A percentile compares a stretch with the other conserved stretches of the same genome.
Conservation (phyloP, 2,329 filamentous ascomycete species). For the Colletotrichum cereale region DNA sequence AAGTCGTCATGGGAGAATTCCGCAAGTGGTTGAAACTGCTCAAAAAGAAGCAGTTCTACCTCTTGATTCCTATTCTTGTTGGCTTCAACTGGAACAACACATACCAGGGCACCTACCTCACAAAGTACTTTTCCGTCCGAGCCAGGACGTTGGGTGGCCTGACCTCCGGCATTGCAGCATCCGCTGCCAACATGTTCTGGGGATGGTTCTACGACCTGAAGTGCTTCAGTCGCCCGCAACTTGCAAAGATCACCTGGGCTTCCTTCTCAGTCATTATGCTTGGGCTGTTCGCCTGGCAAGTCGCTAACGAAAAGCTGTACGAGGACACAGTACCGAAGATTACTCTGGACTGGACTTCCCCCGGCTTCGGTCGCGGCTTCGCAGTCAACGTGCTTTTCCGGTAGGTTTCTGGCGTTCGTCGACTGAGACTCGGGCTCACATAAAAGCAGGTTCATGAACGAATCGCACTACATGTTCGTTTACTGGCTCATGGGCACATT, state of each 20-base stretch:
- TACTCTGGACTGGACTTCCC: slow-evolving; percentile 59
- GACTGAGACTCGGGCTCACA: neutral
- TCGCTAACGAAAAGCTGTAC: slow-evolving; percentile 61
- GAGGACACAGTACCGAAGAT: slow-evolving; percentile 50
- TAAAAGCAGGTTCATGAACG: slow-evolving; percentile 58
- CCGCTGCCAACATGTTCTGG: slow-evolving; percentile 61
- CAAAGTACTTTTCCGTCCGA: slow-evolving; percentile 65
- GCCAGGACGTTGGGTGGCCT: slow-evolving; percentile 60
- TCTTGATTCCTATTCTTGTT: slow-evolving; percentile 62
- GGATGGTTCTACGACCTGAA: slow-evolving; percentile 63
- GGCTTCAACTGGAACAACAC: slow-evolving; percentile 65
- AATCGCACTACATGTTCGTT: slow-evolving; percentile 64
- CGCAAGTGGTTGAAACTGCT: slow-evolving; percentile 54
- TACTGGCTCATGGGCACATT: slow-evolving; percentile 65
- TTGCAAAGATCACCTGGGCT: slow-evolving; percentile 58
- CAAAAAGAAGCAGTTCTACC: slow-evolving; percentile 58
- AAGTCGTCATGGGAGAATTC: slow-evolving; percentile 52
- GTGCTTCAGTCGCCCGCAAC: slow-evolving; percentile 53
- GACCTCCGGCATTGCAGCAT: slow-evolving; percentile 59
- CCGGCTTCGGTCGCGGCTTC: slow-evolving; percentile 60
- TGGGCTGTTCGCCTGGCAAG: slow-evolving; percentile 60
- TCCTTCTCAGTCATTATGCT: slow-evolving; percentile 58
- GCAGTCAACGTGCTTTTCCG: slow-evolving; percentile 61
- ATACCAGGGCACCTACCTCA: slow-evolving; percentile 65
- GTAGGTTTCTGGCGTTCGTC: slow-evolving; percentile 44